Evolutionary conservation across 352 stramenopile genomes (phyloP).

Genomic region (Globisporangium sylvaticum): DNA sequence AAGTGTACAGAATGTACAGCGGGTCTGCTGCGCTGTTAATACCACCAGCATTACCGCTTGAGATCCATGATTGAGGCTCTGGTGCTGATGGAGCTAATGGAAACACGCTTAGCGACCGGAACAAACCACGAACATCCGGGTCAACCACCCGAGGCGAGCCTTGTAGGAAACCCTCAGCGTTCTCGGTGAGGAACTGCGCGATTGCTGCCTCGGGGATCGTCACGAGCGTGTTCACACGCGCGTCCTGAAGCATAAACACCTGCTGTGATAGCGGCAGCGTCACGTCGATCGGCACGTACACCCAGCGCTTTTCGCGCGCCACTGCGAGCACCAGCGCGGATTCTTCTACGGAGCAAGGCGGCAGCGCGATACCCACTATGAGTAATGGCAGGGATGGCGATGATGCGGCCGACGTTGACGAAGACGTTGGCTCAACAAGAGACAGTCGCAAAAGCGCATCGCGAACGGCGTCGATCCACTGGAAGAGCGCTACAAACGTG

Average conservation of each 20-base stretch:
- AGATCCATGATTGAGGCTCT: neutral
- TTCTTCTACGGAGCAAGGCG: slow-evolving; percentile 45
- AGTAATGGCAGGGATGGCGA: slow-evolving; percentile 1
- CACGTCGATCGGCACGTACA: slow-evolving; percentile 48
- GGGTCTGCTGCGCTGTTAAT: slow-evolving; percentile 6
- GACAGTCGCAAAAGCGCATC: neutral
- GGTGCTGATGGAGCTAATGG: neutral
- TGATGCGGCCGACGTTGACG: neutral
- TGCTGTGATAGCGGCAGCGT: slow-evolving; percentile 28
- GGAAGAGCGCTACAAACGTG: slow-evolving; percentile 8
- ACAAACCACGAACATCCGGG: neutral
- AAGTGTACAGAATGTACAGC: slow-evolving; percentile 62
- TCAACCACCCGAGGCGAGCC: neutral
- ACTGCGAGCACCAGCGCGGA: slow-evolving; percentile 36
- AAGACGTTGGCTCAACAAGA: neutral
- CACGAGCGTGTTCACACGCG: slow-evolving; percentile 26
- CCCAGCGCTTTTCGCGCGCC: slow-evolving; percentile 22
- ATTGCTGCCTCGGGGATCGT: slow-evolving; percentile 22
- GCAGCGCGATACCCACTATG: slow-evolving; percentile 39
- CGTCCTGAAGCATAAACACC: slow-evolving; percentile 22
- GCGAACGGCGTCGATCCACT: slow-evolving; percentile 7
- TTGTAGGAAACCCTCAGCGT: neutral
- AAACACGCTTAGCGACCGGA: slow-evolving; percentile 24
- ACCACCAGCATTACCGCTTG: neutral
- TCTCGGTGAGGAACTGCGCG: slow-evolving; percentile 13